Base-by-base conservation (phyloP, 768 basidiomycete genomes). In the Panellus pusillus region DNA sequence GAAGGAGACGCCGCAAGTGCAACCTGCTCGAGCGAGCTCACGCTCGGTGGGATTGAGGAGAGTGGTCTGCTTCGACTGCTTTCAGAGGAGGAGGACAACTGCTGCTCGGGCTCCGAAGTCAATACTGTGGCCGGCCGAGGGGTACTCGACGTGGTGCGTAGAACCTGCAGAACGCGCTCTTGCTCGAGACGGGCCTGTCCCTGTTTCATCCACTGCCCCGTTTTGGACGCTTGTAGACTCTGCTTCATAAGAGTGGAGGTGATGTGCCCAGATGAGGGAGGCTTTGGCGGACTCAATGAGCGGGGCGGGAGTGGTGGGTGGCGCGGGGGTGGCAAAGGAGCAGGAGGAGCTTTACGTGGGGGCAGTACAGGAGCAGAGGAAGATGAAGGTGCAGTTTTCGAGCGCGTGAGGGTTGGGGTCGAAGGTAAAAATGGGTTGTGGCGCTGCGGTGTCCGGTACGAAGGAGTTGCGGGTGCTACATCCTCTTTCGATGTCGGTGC, bases 171-270 rank as follows among this genome's bases (percentile, higher is more conserved):
- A 17, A 89, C 79, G 9, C 89, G 75, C 64, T 87, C 85, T 58
- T 81, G 80, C 66, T 88, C 87, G 15, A 89, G 73, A 57, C 80
- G 76, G 38, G 81, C 81, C 61, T 90, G 85, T 0, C 81, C 83
- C 44, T 80, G 79, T 68, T 89, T 88, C 68, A 89, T 73, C 4
- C 78, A 79, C 66, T 88, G 84, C 1, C 81, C 89, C 0, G 81
- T 79, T 62, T 88, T 87, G 52, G 80, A 83, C 6, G 90, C 90
- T 47, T 87, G 83, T 1, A 92, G 71, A 18, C 82, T 84, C 67
- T 91, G 88, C 54, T 79, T 79, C 72, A 89, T 89, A n/a, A 89
- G 70, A 0, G 79, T 76, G 11, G 82, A 86, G 19, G 82, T 83
- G 27, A 81, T 68, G 49, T 88, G 85, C 0, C 68, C 58, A 2